Evolutionary conservation across 176 grass and related monocot genomes (phyloP).

Genomic region (Oryza meyeriana): DNA sequence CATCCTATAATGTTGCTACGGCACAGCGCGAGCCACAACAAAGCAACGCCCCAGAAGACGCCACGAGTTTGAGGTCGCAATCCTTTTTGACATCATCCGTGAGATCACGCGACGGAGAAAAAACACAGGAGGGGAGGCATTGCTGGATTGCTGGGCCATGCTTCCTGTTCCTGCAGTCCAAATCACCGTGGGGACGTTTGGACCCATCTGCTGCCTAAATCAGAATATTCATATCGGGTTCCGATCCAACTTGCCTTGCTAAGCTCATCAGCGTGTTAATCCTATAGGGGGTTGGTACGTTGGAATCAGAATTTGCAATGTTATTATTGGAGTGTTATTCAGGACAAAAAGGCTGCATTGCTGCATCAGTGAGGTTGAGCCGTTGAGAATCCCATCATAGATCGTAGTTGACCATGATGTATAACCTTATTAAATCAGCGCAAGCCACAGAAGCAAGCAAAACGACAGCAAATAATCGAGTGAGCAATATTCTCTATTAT

Average conservation of each 20-base stretch:
- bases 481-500: too few species aligned
- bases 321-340: not conserved
- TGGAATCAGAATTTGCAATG: not conserved
- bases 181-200: slow-evolving; percentile 10
- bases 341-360: not conserved
- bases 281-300: not conserved
- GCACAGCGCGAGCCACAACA: slow-evolving; percentile 27
- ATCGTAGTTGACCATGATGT: slow-evolving; percentile 18
- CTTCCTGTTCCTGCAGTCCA: slow-evolving; percentile 3
- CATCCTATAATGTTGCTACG: not conserved
- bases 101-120: slow-evolving; percentile 22
- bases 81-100: slow-evolving; percentile 52
- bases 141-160: not conserved
- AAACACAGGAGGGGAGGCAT: slow-evolving; percentile 3
- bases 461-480: not conserved
- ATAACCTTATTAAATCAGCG: not conserved
- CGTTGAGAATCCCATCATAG: not conserved
- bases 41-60: slow-evolving; percentile 18
- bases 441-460: not conserved
- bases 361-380: not conserved
- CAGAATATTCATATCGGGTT: not conserved
- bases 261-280: not conserved
- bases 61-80: not conserved
- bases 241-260: not conserved
- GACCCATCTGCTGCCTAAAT: not conserved